These are phyloP conservation scores for Atkinsonella texensis DNA, from an alignment of 2,329 filamentous ascomycete genomes.

Conservation along the genomic window DNA sequence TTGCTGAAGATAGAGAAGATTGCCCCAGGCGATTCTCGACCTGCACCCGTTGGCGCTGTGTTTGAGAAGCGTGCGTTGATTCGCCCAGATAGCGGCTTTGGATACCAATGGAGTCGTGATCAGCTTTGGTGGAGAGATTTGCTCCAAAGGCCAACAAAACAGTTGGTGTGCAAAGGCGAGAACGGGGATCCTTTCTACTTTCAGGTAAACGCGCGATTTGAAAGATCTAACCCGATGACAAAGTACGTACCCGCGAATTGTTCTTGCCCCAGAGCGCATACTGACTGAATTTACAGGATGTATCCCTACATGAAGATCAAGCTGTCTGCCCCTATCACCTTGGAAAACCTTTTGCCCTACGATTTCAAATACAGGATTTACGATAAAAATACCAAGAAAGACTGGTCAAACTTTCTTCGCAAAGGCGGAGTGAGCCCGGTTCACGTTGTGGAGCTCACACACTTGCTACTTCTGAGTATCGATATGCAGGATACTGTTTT, in stretches of 20 bases:
- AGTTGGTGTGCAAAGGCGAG: conserved; percentile 80
- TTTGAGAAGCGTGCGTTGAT: conserved; percentile 82
- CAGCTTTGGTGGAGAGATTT: conserved; percentile 88
- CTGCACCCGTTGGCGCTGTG: conserved; percentile 83
- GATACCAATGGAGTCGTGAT: conserved; percentile 89
- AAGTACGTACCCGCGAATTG: conserved; percentile 33
- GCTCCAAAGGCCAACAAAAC: conserved; percentile 70
- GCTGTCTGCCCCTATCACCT: conserved; percentile 80
- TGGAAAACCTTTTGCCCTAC: conserved; percentile 90
- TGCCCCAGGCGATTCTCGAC: conserved; percentile 76
- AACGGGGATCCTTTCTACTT: conserved; percentile 90
- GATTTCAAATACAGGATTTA: conserved; percentile 99
- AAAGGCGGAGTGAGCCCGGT: conserved; percentile 96
- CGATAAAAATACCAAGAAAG: conserved; percentile 95
- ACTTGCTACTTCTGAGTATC: conserved; percentile 81
- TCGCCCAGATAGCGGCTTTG: conserved; percentile 89
- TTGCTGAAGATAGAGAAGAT: conserved; percentile 98
- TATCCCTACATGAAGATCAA: conserved; percentile 95
- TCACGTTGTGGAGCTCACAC: conserved; percentile 91
- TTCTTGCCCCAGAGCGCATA: not conserved
- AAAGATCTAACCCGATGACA: conserved; percentile 71
- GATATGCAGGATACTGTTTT: conserved; percentile 96
- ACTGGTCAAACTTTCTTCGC: conserved; percentile 96
- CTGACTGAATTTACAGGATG: conserved; percentile 31
- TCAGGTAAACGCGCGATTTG: conserved; percentile 79